These are phyloP conservation scores for Ceratobasidium sp. DNA, from an alignment of 1,284 basidiomycete species.

Conservation along the genomic window DNA sequence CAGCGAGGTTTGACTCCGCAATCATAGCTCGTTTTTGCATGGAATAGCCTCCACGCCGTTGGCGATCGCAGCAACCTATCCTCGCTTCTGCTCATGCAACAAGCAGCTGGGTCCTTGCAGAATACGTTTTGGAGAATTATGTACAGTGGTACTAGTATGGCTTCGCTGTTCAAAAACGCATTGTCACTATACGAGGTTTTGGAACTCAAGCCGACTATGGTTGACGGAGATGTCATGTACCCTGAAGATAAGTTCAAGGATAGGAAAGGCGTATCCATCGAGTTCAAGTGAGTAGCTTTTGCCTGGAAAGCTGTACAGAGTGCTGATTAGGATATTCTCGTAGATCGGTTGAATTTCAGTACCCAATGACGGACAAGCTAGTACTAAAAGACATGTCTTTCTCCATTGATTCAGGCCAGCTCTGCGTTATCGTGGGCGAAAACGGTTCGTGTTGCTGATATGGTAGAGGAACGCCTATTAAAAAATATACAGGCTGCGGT, in stretches of 20 bases:
- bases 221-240: constrained; percentile 23
- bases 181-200: constrained; percentile 40
- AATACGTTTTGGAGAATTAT: constrained; percentile 31
- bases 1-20: not conserved
- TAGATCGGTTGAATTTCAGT: constrained; percentile 47
- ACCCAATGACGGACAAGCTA: constrained; percentile 42
- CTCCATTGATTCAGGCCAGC: constrained; percentile 45
- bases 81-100: constrained; percentile 34
- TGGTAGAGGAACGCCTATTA: not conserved
- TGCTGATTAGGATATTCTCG: not conserved
- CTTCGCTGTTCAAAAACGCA: constrained; percentile 29
- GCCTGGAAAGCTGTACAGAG: not conserved
- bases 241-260: constrained; percentile 22
- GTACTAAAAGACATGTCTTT: constrained; percentile 48
- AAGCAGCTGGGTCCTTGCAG: constrained; percentile 28
- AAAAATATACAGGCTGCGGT: constrained; percentile 41
- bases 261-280: constrained; percentile 26
- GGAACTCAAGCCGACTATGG: constrained; percentile 40
- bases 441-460: constrained; percentile 33
- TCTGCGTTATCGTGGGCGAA: constrained; percentile 50
- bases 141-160: constrained; percentile 21
- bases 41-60: constrained; percentile 6
- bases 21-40: constrained; percentile 31
- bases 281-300: constrained; percentile 27
- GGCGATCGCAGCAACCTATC: constrained; percentile 1